Base-by-base conservation (phyloP, 2,329 filamentous ascomycete species). In the Arachnopeziza araneosa region DNA sequence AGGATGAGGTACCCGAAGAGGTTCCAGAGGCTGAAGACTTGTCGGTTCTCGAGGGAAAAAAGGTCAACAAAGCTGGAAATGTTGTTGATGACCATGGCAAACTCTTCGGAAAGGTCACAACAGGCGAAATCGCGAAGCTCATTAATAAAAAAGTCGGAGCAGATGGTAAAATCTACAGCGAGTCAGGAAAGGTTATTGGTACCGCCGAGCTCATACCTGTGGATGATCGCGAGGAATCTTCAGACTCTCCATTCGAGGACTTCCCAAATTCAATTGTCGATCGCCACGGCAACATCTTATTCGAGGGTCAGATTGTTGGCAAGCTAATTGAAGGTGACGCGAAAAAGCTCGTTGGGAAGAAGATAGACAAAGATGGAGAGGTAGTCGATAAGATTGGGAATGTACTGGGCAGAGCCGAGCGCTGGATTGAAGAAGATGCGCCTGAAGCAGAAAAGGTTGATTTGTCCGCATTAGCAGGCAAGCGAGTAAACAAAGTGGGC, bases 401-500 rank as follows among this genome's bases (percentile, higher is more conserved):
- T 68, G 78, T 79, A 14, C 77, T 90, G 49, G 87, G 87, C 30
- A 83, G 80, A 62, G 86, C 85, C 2, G 86, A 91, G 70, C 83
- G 86, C 59, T 90, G 84, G 78, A 85, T 91, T 64, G 77, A 70
- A 63, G 71, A 72, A 10, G 77, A 79, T 50, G 73, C 76, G 60
- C 69, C 73, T 0, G 80, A 86, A 74, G 72, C 74, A 0, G 76
- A 78, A 61, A 66, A 64, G 44, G 68, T 80, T 2, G 83, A 86
- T 67, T 83, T 81, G 62, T 88, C 86, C 8, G 76, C 81, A 51
- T 78, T 88, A 5, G 86, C 87, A 22, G 87, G 87, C 60, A 88
- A 90, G 74, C 80, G 84, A 50, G 85, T 90, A 65, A 88, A 89
- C 76, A 90, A 89, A 75, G 81, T 83, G 2, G 87, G 88, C 49